These are phyloP conservation scores for Heliosperma pusillum DNA, from an alignment of 148 eudicot species.

Conservation along the genomic window DNA sequence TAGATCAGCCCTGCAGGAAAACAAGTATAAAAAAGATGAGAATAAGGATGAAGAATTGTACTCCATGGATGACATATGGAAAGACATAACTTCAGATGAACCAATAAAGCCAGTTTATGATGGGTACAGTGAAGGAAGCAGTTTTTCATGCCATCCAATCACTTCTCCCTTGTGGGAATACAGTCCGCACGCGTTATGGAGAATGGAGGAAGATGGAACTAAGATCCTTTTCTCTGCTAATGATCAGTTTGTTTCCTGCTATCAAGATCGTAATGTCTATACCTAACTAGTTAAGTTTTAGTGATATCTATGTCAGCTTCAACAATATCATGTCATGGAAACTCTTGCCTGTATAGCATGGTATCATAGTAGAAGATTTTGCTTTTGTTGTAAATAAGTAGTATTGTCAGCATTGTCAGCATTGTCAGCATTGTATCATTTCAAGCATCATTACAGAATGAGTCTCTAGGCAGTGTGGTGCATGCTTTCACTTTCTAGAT, in stretches of 20 bases:
- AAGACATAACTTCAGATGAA: constrained; percentile 55
- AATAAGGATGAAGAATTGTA: constrained; percentile 27
- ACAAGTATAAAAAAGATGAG: constrained; percentile 19
- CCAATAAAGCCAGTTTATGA: constrained; percentile 39
- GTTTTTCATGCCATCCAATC: constrained; percentile 36
- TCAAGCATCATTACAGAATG: constrained; percentile 16
- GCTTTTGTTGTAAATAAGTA: constrained; percentile 22
- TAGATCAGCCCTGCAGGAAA: constrained; percentile 30
- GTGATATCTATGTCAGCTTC: constrained; percentile 19
- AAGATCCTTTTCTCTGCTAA: constrained; percentile 25
- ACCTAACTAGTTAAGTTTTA: constrained; percentile 23
- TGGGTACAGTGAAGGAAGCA: constrained; percentile 28
- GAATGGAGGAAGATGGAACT: constrained; percentile 32
- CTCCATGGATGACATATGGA: constrained; percentile 89
- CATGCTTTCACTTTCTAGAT: constrained; percentile 23
- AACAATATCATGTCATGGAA: constrained; percentile 26
- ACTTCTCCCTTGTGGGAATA: constrained; percentile 70
- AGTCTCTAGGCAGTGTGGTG: constrained; percentile 15
- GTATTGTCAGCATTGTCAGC: constrained; percentile 16
- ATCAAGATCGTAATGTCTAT: constrained; percentile 18
- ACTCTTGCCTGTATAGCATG: constrained; percentile 29
- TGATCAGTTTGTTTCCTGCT: constrained; percentile 32
- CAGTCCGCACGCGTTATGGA: constrained; percentile 48
- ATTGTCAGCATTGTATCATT: constrained; percentile 19
- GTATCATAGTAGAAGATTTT: constrained; percentile 20